Conservation (phyloP, 345 rosid genomes). For the Linum usitatissimum region DNA sequence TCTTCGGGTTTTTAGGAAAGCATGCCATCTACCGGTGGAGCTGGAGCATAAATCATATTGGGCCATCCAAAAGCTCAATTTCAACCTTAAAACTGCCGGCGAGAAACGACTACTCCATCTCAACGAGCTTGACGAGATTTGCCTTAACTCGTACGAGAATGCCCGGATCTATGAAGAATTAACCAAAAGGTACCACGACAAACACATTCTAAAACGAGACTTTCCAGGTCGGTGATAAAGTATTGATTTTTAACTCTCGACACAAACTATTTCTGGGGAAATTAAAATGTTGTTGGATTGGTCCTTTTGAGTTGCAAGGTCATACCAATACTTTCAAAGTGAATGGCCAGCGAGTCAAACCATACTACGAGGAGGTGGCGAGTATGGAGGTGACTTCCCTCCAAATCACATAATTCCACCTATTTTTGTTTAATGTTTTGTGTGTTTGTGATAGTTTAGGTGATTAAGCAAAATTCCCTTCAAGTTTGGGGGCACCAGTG, state of each 20-base stretch:
- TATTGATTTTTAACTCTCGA: not conserved
- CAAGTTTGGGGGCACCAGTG: no score
- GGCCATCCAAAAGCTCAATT: not conserved
- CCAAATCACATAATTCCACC: no score
- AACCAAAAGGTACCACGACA: not conserved
- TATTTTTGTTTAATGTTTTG: no score
- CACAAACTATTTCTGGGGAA: not conserved
- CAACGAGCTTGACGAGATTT: not conserved
- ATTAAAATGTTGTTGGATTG: not conserved
- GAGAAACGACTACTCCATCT: constrained; percentile 1
- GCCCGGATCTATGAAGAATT: not conserved
- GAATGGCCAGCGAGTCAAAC: not conserved
- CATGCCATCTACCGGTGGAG: not conserved
- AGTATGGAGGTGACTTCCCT: no score
- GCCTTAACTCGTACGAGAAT: not conserved
- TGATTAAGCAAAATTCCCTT: no score
- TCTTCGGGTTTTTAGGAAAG: not conserved
- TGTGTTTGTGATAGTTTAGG: no score
- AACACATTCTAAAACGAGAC: not conserved
- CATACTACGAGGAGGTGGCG: no score
- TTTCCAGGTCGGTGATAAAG: not conserved
- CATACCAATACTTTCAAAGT: no score
- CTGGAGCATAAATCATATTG: not conserved
- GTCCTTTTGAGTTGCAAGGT: not conserved
- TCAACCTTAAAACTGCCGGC: not conserved